Evolutionary conservation across 495 filamentous ascomycete species (phyloP), one percentile per base, ranked within the genome.

Genomic region (Tuber borchii): DNA sequence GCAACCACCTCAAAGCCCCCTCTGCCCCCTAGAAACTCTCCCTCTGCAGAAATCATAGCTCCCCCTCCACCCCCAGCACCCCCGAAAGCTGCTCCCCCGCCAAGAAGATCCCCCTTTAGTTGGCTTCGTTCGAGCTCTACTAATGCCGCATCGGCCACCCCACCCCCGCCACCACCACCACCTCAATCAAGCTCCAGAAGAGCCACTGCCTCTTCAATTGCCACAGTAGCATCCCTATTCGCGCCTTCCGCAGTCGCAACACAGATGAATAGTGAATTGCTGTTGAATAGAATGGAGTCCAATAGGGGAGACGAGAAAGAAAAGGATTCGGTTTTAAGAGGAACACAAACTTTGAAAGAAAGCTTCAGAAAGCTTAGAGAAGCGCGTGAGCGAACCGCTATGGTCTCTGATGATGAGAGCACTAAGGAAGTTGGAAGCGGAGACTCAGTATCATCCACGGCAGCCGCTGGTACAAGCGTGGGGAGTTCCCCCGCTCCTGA

Each of bases 21-120:
- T 3, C 69, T 69, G 20, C 75, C 68, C 45, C 73, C 75, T 48
- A 72, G 79, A 72, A 79, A 79, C 48, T 76, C 75, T 40, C 3
- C 39, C 51, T 61, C 51, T n/a, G n/a, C n/a, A 31, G 51, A 61
- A 31, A 61, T 14, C n/a, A 31, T 31, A 31, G 70, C 74, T 12
- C 46, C 78, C 39, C 71, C 56, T 26, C 45, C 78, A 61, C 56
- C 71, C 45, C 75, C 71, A 65, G 71, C 71, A n/a, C 74, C 79
- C 37, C 71, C 75, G 17, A 40, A 72, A 56, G 22, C 77, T 34
- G 69, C 44, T 68, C 78, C 80, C 39, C 78, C 73, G 40, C 34
- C 75, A n/a, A 83, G 81, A 77, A 81, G 82, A 46, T 83, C 81
- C 5, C 82, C 82, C 8, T 83, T 83, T 75, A 81, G 82, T 73